Conservation (phyloP, 306 rosid species). For the Gastrolobium villosum region DNA sequence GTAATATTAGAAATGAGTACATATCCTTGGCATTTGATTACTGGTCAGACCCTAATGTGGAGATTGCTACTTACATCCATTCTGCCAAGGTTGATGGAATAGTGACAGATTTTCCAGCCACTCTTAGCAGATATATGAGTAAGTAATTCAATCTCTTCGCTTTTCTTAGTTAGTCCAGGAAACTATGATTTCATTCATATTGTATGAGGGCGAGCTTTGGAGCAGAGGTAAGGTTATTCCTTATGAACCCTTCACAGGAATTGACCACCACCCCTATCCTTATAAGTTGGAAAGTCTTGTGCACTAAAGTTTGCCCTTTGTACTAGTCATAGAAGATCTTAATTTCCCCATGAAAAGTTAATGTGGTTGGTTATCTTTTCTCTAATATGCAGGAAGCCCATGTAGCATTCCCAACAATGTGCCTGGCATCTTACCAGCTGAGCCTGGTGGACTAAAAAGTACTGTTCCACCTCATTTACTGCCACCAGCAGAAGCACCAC, state of each 20-base stretch:
- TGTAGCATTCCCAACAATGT: slow-evolving; percentile 50
- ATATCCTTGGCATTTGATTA: slow-evolving; percentile 65
- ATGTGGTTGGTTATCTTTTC: neutral
- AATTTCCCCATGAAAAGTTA: neutral
- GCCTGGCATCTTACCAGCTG: slow-evolving; percentile 53
- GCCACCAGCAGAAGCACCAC: slow-evolving; percentile 65
- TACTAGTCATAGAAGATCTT: too few relatives aligned
- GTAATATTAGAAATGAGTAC: slow-evolving; percentile 64
- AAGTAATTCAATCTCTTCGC: slow-evolving; percentile 39
- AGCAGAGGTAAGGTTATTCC: too few relatives aligned
- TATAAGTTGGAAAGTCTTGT: too few relatives aligned
- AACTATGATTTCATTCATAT: neutral
- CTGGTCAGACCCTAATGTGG: slow-evolving; percentile 65
- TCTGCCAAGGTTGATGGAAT: slow-evolving; percentile 64
- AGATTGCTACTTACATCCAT: slow-evolving; percentile 63
- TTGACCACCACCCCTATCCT: too few relatives aligned
- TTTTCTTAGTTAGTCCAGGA: neutral
- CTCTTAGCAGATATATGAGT: slow-evolving; percentile 70
- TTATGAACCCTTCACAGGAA: too few relatives aligned
- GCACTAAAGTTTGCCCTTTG: too few relatives aligned
- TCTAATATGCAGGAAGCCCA: slow-evolving; percentile 57
- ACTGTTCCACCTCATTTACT: slow-evolving; percentile 25
- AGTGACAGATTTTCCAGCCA: slow-evolving; percentile 70
- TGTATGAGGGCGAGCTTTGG: too few relatives aligned
- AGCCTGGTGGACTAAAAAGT: slow-evolving; percentile 52